Conservation (phyloP, 2,329 filamentous ascomycete genomes). For the Fusarium pseudocircinatum region DNA sequence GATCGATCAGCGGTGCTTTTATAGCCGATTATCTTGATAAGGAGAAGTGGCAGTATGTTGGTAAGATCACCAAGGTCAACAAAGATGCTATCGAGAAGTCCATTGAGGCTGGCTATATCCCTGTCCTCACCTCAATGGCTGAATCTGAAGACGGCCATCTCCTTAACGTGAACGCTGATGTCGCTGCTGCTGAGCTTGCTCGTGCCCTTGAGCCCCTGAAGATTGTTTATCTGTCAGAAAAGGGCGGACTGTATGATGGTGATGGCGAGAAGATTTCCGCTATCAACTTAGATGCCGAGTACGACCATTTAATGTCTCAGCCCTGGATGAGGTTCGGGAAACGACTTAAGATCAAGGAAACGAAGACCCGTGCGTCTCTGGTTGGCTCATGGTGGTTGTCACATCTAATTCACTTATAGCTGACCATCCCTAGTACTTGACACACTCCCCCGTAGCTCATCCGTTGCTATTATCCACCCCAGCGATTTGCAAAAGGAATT, state of each 20-base stretch:
- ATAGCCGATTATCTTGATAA: constrained; percentile 94
- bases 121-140: constrained; percentile 95
- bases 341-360: constrained; percentile 92
- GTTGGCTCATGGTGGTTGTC: too few species aligned
- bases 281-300: constrained; percentile 98
- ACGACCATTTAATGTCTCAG: constrained; percentile 89
- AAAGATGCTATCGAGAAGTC: constrained; percentile 89
- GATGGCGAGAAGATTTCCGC: constrained; percentile 94
- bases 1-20: constrained; percentile 92
- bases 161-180: constrained; percentile 97
- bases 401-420: not conserved
- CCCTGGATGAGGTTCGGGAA: constrained; percentile 96
- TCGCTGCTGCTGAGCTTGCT: constrained; percentile 92
- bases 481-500: constrained; percentile 95
- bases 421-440: constrained; percentile 69
- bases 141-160: constrained; percentile 92
- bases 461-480: constrained; percentile 96
- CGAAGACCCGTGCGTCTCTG: too few species aligned
- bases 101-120: constrained; percentile 89
- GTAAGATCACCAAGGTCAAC: constrained; percentile 94
- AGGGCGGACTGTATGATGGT: constrained; percentile 94
- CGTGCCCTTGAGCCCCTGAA: constrained; percentile 91
- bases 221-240: constrained; percentile 98
- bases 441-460: constrained; percentile 88
- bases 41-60: constrained; percentile 94